Percentiles rank a stretch among this genome's conserved stretches.
Conservation (phyloP, 108 stramenopile genomes). For the Asterionellopsis glacialis region DNA sequence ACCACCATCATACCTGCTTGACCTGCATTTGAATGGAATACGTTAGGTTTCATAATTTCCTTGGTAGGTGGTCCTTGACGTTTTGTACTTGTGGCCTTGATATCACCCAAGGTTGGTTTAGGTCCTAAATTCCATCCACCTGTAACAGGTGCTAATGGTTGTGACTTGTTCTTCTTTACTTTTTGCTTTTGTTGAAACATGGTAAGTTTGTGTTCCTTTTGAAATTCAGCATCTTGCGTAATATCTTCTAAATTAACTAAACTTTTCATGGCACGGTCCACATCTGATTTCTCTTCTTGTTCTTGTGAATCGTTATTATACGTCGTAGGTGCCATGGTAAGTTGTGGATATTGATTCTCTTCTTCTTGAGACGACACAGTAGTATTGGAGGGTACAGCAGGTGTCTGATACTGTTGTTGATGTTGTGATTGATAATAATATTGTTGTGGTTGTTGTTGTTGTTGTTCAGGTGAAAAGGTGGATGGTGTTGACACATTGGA, state of each 20-base stretch:
- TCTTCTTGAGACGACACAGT: background rate
- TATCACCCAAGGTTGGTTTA: slow-evolving; percentile 4
- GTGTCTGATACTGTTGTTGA: background rate
- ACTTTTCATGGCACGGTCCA: slow-evolving; percentile 11
- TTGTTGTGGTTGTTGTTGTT: too few relatives aligned
- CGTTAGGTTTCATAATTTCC: slow-evolving; percentile 22
- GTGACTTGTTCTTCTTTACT: background rate
- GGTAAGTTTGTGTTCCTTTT: slow-evolving; percentile 5
- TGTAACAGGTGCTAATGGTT: background rate
- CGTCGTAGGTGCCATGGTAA: background rate
- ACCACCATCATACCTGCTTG: slow-evolving; percentile 23
- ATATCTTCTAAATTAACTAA: slow-evolving; percentile 28
- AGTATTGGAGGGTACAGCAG: background rate
- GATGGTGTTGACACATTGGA: too few relatives aligned
- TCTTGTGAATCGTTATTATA: background rate
- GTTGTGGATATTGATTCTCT: background rate
- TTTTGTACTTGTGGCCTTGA: slow-evolving; percentile 3
- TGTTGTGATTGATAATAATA: background rate
- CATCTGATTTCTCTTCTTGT: background rate
- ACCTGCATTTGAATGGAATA: slow-evolving; percentile 14
- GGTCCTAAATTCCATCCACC: slow-evolving; percentile 3
- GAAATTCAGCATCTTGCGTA: background rate
- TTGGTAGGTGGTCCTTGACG: slow-evolving; percentile 4
- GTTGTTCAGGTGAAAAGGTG: background rate
- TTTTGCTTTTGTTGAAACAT: background rate